Evolutionary conservation across 108 stramenopile genomes (phyloP), one percentile per base, ranked within the genome.

Genomic region (Nitzschia putrida): DNA sequence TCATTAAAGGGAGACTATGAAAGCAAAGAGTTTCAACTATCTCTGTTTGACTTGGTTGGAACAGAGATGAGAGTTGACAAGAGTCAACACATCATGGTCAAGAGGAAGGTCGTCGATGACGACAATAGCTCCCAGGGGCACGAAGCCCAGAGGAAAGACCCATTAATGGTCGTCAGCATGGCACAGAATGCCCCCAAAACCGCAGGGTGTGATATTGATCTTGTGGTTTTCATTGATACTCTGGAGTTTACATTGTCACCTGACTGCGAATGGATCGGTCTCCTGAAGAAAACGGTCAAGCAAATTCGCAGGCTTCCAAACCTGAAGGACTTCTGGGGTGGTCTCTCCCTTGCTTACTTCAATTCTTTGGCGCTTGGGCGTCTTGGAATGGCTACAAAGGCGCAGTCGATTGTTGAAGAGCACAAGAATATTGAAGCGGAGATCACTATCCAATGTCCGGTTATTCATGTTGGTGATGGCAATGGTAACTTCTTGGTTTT

Each of bases 401-500:
- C 76, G 3, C 71, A 74, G 24, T 66, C 73, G 23, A 80, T 70
- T 20, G 37, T 82, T 22, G 38, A 23, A 8, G 66, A 82, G 8
- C 85, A 81, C 63, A 79, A 76, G 47, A 81, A 81, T 24, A 45
- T 86, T 56, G 81, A 85, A 61, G 56, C 83, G 6, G 70, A 80
- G 44, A 57, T 89, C 18, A 26, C 20, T 6, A 45, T 86, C 16
- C 47, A 83, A 34, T 84, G 78, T 29, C 88, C 88, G 34, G 34
- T 80, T 11, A 18, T 89, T 40, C 56, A 40, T 41, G 69, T 89
- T 4, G 61, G 71, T 0, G 79, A 72, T 53, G 73, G 64, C 20
- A 38, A 67, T 16, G 79, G 71, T 24, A 43, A 49, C 13, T 39
- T 63, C 23, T 21, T 88, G 0, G 34, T 76, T 0, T 53, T 84